These are phyloP conservation scores for Wickerhamiella lipophila DNA, from an alignment of 805 yeast genomes.

Conservation along the genomic window DNA sequence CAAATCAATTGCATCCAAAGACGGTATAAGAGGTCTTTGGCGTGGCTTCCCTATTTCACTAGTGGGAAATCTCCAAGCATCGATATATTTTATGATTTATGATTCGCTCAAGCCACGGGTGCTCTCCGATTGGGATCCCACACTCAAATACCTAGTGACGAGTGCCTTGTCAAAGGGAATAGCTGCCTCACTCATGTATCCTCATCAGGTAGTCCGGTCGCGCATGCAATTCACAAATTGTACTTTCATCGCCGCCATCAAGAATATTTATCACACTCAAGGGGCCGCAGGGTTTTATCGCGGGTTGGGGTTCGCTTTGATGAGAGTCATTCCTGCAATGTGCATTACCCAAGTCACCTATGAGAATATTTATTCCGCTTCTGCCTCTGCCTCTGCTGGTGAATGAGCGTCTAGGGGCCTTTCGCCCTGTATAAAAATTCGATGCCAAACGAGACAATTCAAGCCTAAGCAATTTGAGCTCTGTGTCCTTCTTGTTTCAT, in stretches of 20 bases:
- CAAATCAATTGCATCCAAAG: conserved; percentile 34
- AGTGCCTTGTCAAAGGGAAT: conserved; percentile 58
- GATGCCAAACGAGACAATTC: no score
- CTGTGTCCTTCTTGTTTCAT: no score
- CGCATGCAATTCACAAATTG: conserved; percentile 44
- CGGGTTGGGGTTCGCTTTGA: conserved; percentile 65
- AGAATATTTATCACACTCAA: conserved; percentile 35
- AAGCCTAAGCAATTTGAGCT: no score
- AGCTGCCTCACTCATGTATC: conserved; percentile 61
- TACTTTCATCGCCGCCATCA: conserved; percentile 28
- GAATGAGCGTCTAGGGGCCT: no score
- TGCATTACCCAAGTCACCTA: conserved; percentile 80
- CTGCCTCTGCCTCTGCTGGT: no score
- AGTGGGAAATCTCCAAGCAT: conserved; percentile 78
- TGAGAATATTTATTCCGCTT: conserved; percentile 36
- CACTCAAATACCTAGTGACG: conserved; percentile 48
- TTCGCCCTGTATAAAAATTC: no score
- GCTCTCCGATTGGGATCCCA: conserved; percentile 20
- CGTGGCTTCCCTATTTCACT: conserved; percentile 63
- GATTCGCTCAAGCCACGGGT: conserved; percentile 51
- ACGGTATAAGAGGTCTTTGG: conserved; percentile 56
- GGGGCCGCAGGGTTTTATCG: conserved; percentile 66
- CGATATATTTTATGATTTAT: conserved; percentile 74
- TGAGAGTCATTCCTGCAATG: conserved; percentile 85
- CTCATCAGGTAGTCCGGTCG: conserved; percentile 69